Conservation (phyloP, 1,284 basidiomycete species). For the Rugosomyces carneus region DNA sequence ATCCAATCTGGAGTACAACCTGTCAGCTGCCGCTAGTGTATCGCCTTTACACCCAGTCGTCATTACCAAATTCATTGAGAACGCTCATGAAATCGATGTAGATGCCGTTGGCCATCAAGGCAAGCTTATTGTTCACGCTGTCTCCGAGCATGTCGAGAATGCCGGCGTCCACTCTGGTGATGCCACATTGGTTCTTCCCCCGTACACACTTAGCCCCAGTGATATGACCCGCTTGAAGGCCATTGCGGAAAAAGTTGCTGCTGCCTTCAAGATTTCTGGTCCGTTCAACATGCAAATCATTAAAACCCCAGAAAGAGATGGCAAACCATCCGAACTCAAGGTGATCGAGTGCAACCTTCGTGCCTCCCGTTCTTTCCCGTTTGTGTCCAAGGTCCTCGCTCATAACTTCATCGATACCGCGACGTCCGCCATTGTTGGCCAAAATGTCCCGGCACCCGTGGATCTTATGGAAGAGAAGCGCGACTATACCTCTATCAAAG, state of each 20-base stretch:
- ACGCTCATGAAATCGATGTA: constrained; percentile 96
- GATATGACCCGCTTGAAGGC: constrained; percentile 88
- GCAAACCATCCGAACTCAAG: constrained; percentile 74
- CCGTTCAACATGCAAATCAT: constrained; percentile 99
- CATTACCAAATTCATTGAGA: constrained; percentile 97
- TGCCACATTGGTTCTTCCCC: constrained; percentile 96
- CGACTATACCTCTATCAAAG: constrained; percentile 96
- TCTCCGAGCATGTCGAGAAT: constrained; percentile 99
- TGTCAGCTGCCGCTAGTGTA: constrained; percentile 92
- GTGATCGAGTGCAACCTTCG: constrained; percentile 99
- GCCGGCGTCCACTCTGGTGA: constrained; percentile 99
- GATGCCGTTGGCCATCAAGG: constrained; percentile 97
- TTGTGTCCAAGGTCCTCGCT: constrained; percentile 97
- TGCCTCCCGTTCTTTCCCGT: constrained; percentile 97
- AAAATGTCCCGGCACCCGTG: constrained; percentile 89
- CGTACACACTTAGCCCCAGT: constrained; percentile 71
- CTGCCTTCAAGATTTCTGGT: constrained; percentile 93
- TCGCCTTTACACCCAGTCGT: constrained; percentile 98
- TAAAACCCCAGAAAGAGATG: constrained; percentile 64
- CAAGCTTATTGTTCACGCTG: constrained; percentile 90
- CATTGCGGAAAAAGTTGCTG: constrained; percentile 93
- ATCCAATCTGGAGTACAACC: constrained; percentile 82
- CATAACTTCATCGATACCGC: constrained; percentile 97
- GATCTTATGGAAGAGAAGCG: constrained; percentile 90
- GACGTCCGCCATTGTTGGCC: constrained; percentile 85